These are phyloP conservation scores for Raffaelea ambrosiae DNA, from an alignment of 2,329 filamentous ascomycete species.

Conservation along the genomic window DNA sequence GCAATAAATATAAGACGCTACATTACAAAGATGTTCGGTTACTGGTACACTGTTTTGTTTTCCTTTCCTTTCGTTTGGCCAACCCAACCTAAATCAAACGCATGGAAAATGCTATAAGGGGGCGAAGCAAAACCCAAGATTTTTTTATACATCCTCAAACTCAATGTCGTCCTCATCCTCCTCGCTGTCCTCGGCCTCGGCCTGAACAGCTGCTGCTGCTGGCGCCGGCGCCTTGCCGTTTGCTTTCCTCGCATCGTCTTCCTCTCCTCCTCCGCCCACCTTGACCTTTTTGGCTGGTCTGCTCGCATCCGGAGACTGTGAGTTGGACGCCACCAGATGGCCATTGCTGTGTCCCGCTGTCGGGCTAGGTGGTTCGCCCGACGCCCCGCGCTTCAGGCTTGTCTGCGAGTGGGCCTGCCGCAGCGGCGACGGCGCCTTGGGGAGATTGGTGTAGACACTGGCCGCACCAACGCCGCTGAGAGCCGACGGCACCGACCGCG, in stretches of 20 bases:
- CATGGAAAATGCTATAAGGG: too few relatives aligned
- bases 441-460: constrained; percentile 4
- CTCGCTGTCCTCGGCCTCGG: constrained; percentile 38
- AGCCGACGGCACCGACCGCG: background rate
- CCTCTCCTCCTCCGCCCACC: constrained; percentile 42
- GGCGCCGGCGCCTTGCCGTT: background rate
- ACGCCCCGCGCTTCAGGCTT: constrained; percentile 24
- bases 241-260: constrained; percentile 17
- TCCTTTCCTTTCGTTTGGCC: background rate
- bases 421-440: constrained; percentile 17
- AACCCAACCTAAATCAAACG: too few relatives aligned
- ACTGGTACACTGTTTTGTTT: background rate
- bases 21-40: too few relatives aligned
- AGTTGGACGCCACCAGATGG: background rate
- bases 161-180: constrained; percentile 48
- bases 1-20: background rate
- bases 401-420: constrained; percentile 18
- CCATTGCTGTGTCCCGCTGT: constrained; percentile 2
- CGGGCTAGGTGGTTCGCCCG: constrained; percentile 17
- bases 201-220: constrained; percentile 15
- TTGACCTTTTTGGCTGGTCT: constrained; percentile 52
- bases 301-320: constrained; percentile 24
- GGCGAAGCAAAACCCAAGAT: background rate
- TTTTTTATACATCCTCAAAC: constrained; percentile 45
- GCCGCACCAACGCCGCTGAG: background rate